Evolutionary conservation across 2,329 filamentous ascomycete genomes (phyloP).

Genomic region (Tolypocladium paradoxum): DNA sequence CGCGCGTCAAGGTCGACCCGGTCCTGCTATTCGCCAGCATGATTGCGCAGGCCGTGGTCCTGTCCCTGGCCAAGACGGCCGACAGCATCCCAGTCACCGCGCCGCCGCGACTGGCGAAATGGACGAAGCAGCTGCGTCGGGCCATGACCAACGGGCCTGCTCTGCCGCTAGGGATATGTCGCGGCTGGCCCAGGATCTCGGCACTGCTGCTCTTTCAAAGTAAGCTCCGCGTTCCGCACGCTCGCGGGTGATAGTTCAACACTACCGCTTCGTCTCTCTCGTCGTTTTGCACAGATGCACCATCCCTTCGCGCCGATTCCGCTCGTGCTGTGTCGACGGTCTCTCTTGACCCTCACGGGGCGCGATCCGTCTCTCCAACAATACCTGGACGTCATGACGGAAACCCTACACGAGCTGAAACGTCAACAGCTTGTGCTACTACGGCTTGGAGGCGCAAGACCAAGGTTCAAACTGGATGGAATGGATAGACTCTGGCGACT

Average conservation of each 20-base stretch:
- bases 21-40: not conserved
- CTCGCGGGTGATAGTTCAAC: not conserved
- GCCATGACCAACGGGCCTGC: not conserved
- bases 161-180: not conserved
- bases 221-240: not conserved
- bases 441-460: not conserved
- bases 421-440: not conserved
- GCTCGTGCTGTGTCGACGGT: not conserved
- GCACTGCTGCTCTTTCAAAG: not conserved
- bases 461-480: not conserved
- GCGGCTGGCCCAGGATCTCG: not conserved
- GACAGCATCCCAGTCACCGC: not conserved
- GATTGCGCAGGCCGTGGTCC: not conserved
- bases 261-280: not conserved
- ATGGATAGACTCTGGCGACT: not conserved
- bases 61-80: not conserved
- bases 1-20: not conserved
- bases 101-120: not conserved
- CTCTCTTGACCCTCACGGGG: not conserved
- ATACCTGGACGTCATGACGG: not conserved
- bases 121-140: not conserved
- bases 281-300: not conserved
- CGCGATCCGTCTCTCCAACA: not conserved
- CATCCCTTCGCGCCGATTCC: not conserved
- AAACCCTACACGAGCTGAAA: not conserved